phyloP scores from a whole-genome alignment of 441 rosid genomes.

The Croton laevigatus region DNA sequence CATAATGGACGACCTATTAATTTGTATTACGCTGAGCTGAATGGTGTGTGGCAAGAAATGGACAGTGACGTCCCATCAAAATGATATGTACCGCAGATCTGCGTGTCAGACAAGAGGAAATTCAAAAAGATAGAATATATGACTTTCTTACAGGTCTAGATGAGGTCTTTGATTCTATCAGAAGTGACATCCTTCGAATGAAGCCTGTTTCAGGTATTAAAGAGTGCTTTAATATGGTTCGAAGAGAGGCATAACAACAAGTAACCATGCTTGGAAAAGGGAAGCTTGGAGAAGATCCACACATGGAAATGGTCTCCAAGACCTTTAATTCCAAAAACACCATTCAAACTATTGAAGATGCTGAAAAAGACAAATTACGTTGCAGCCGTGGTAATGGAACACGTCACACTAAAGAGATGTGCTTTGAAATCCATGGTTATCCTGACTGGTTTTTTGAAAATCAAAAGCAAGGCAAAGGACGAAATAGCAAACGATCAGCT shows the following conservation, averaged over 20 bases:
- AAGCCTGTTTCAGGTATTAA: not conserved
- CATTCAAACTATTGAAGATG: not conserved
- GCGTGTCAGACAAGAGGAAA: not conserved
- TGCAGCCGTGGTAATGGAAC: not conserved
- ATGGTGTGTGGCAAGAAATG: not conserved
- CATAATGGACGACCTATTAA: not conserved
- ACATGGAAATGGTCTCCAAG: not conserved
- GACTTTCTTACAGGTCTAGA: not conserved
- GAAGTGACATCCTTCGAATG: not conserved
- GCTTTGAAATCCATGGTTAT: not conserved
- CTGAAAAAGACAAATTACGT: not conserved
- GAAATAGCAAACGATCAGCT: not conserved
- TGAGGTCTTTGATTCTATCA: not conserved
- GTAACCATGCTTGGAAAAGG: not conserved
- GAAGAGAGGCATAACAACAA: not conserved
- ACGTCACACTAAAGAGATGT: not conserved
- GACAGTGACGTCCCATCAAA: too few species aligned
- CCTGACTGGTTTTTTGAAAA: constrained; percentile 1
- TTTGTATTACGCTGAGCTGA: not conserved
- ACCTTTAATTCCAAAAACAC: not conserved
- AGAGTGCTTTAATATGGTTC: not conserved
- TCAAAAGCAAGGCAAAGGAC: not conserved
- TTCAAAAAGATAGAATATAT: not conserved
- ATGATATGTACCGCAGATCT: not conserved
- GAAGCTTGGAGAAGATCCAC: not conserved